A percentile compares a stretch with the other conserved stretches of the same genome.
These are phyloP conservation scores for Pisolithus tinctorius DNA, from an alignment of 768 basidiomycete species.

Conservation along the genomic window DNA sequence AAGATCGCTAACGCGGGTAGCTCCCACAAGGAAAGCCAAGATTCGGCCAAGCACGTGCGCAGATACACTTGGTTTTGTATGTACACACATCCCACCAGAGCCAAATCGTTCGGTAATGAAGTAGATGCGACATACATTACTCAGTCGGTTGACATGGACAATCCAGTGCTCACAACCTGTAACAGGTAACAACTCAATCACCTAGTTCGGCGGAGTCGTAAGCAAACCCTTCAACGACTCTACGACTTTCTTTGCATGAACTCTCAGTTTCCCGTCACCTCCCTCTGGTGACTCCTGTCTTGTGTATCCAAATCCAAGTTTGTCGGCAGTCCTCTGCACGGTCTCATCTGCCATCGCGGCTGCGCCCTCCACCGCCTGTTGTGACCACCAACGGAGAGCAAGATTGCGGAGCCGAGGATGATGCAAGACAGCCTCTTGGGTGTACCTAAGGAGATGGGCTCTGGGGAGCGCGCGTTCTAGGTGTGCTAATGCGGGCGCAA, in stretches of 20 bases:
- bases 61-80: neutral
- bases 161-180: too few relatives aligned
- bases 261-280: conserved; percentile 20
- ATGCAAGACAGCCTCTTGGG: conserved; percentile 52
- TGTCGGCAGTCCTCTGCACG: conserved; percentile 41
- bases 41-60: conserved; percentile 18
- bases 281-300: conserved; percentile 6
- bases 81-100: neutral
- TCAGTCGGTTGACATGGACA: neutral
- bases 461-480: conserved; percentile 36
- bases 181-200: neutral
- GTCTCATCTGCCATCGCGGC: conserved; percentile 41
- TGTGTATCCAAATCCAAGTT: conserved; percentile 36
- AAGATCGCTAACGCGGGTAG: neutral
- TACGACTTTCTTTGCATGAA: conserved; percentile 19
- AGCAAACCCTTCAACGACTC: conserved; percentile 21
- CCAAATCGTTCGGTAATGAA: too few relatives aligned
- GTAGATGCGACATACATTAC: neutral
- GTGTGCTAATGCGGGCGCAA: conserved; percentile 19
- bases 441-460: conserved; percentile 49
- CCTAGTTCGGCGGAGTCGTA: conserved; percentile 13
- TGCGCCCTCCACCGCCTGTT: conserved; percentile 45
- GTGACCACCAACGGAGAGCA: conserved; percentile 51
- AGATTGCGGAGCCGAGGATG: conserved; percentile 39
- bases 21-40: conserved; percentile 9